Evolutionary conservation across 305 asterid species (phyloP).

Genomic region (Fraxinus latifolia): DNA sequence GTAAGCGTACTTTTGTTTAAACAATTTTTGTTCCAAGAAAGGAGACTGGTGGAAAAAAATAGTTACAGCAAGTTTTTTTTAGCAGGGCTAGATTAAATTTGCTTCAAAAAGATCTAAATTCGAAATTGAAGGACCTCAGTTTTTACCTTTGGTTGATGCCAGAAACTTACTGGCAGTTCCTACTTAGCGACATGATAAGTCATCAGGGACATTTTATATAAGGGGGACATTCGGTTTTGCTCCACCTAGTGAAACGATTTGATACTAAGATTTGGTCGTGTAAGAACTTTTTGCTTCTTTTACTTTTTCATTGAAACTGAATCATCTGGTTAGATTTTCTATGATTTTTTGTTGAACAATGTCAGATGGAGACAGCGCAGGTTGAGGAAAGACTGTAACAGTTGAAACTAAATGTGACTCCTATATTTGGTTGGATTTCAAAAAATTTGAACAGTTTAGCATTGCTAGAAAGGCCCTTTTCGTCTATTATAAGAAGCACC

Average conservation of each 20-base stretch:
- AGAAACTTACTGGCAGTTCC: neutral
- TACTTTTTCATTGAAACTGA: neutral
- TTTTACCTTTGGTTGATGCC: neutral
- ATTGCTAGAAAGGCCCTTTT: neutral
- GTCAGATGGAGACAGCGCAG: neutral
- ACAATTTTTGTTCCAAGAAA: neutral
- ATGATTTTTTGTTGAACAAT: neutral
- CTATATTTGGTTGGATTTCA: neutral
- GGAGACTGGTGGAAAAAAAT: neutral
- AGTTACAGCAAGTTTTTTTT: neutral
- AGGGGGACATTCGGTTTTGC: neutral
- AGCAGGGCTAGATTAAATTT: constrained; percentile 9
- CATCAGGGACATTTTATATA: neutral
- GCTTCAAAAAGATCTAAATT: neutral
- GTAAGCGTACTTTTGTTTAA: neutral
- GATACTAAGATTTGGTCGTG: neutral
- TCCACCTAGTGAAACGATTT: neutral
- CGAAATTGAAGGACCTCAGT: neutral
- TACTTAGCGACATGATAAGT: neutral
- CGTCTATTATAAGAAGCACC: neutral
- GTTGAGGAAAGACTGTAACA: neutral
- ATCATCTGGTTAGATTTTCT: constrained; percentile 9
- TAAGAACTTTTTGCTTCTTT: neutral
- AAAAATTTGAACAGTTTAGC: neutral
- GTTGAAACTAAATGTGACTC: constrained; percentile 13